phyloP scores from a whole-genome alignment of 2,329 filamentous ascomycete genomes.

The Trichoderma koningii region DNA sequence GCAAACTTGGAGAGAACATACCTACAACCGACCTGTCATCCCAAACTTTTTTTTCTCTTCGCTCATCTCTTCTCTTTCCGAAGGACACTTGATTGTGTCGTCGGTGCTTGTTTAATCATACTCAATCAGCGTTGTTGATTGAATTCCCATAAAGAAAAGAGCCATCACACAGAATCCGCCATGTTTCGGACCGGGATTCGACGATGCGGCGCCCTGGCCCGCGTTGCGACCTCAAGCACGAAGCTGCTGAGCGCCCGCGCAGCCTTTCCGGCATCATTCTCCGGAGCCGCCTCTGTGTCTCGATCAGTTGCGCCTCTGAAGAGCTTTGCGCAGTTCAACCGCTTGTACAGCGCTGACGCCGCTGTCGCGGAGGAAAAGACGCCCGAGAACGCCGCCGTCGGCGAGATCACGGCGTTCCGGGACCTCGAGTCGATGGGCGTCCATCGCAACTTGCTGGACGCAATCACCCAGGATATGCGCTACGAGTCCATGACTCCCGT shows the following conservation, averaged over 20 bases:
- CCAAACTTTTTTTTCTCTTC: neutral
- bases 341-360: slow-evolving; percentile 47
- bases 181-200: slow-evolving; percentile 45
- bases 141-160: neutral
- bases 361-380: slow-evolving; percentile 34
- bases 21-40: slow-evolving; percentile 1
- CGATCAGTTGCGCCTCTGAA: slow-evolving; percentile 31
- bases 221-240: slow-evolving; percentile 37
- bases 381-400: slow-evolving; percentile 23
- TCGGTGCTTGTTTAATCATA: neutral
- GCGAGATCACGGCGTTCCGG: slow-evolving; percentile 45
- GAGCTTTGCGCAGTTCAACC: slow-evolving; percentile 33
- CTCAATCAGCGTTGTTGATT: neutral
- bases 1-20: slow-evolving; percentile 1
- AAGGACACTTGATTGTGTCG: slow-evolving; percentile 21
- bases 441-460: slow-evolving; percentile 63
- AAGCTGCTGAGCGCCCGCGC: slow-evolving; percentile 37
- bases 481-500: slow-evolving; percentile 91
- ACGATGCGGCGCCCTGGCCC: slow-evolving; percentile 44
- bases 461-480: slow-evolving; percentile 71
- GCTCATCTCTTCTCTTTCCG: neutral
- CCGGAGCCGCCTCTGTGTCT: slow-evolving; percentile 30
- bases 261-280: slow-evolving; percentile 34
- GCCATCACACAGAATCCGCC: slow-evolving; percentile 3
- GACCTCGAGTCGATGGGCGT: slow-evolving; percentile 55